A percentile compares a stretch with the other conserved stretches of the same genome.
Evolutionary conservation across 2,329 filamentous ascomycete species (phyloP).

Genomic region (Aspergillus fischeri): DNA sequence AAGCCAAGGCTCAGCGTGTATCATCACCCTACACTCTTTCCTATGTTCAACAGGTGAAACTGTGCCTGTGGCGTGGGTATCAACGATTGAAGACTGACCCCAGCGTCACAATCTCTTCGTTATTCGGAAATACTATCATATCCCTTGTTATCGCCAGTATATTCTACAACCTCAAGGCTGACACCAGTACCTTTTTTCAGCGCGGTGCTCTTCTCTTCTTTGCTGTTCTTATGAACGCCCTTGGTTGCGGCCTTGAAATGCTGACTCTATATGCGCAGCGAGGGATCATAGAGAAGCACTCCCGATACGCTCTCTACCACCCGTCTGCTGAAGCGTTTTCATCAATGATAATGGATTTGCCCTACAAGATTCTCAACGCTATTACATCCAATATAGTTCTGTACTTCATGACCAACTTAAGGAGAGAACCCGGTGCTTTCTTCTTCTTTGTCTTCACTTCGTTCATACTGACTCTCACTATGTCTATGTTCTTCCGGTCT

Average conservation of each 20-base stretch:
- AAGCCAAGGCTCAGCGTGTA: conserved; percentile 46
- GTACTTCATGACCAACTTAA: conserved; percentile 81
- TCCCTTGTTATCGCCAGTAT: conserved; percentile 71
- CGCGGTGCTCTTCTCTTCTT: conserved; percentile 78
- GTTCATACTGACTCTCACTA: conserved; percentile 66
- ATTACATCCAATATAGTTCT: conserved; percentile 71
- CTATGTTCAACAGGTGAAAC: conserved; percentile 64
- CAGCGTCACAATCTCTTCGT: conserved; percentile 61
- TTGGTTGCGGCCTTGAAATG: conserved; percentile 65
- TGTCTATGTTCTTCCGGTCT: conserved; percentile 79
- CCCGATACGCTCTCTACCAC: conserved; percentile 18
- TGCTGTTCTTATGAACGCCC: conserved; percentile 76
- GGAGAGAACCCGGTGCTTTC: conserved; percentile 67
- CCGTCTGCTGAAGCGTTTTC: conserved; percentile 8
- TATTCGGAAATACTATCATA: conserved; percentile 64
- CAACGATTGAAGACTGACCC: conserved; percentile 69
- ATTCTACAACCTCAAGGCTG: conserved; percentile 67
- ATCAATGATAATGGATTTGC: conserved; percentile 42
- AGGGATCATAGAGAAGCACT: conserved; percentile 17
- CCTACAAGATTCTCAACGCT: conserved; percentile 68
- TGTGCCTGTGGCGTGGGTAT: conserved; percentile 76
- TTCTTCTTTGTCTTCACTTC: conserved; percentile 79
- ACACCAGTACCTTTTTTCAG: conserved; percentile 68
- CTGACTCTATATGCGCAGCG: conserved; percentile 15
- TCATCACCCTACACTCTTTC: conserved; percentile 79